phyloP scores from a whole-genome alignment of 768 basidiomycete genomes.

The Mrakia hoshinonis region DNA sequence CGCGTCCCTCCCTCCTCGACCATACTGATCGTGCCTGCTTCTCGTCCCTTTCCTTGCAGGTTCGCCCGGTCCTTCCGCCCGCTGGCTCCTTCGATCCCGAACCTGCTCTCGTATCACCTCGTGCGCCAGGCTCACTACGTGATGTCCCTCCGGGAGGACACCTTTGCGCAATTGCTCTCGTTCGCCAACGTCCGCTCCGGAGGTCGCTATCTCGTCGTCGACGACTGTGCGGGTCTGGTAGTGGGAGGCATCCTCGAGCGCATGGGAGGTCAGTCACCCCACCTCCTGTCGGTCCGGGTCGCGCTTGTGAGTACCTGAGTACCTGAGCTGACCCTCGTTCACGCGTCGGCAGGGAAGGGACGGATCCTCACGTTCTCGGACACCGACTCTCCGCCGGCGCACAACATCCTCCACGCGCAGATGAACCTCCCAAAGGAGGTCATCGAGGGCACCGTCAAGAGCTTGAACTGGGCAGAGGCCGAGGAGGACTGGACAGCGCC shows the following conservation, averaged over 20 bases:
- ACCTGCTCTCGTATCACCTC: constrained; percentile 84
- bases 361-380: constrained; percentile 75
- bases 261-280: constrained; percentile 56
- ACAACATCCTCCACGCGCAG: constrained; percentile 58
- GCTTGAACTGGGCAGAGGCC: constrained; percentile 82
- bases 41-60: constrained; percentile 44
- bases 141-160: constrained; percentile 75
- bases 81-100: constrained; percentile 75
- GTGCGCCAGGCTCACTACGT: constrained; percentile 63
- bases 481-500: constrained; percentile 55
- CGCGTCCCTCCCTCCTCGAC: not conserved
- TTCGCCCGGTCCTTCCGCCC: constrained; percentile 80
- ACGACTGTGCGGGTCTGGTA: constrained; percentile 82
- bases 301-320: not conserved
- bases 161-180: constrained; percentile 77
- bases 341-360: constrained; percentile 51
- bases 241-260: constrained; percentile 77
- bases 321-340: not conserved
- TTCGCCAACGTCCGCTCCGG: constrained; percentile 75
- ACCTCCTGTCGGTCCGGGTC: not conserved
- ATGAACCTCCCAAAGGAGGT: constrained; percentile 73
- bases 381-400: constrained; percentile 84
- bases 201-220: constrained; percentile 78
- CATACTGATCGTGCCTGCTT: not conserved
- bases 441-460: constrained; percentile 46